Percentiles rank a stretch among this genome's conserved stretches.
Evolutionary conservation across 768 basidiomycete species (phyloP).

Genomic region (Suillus brevipes): DNA sequence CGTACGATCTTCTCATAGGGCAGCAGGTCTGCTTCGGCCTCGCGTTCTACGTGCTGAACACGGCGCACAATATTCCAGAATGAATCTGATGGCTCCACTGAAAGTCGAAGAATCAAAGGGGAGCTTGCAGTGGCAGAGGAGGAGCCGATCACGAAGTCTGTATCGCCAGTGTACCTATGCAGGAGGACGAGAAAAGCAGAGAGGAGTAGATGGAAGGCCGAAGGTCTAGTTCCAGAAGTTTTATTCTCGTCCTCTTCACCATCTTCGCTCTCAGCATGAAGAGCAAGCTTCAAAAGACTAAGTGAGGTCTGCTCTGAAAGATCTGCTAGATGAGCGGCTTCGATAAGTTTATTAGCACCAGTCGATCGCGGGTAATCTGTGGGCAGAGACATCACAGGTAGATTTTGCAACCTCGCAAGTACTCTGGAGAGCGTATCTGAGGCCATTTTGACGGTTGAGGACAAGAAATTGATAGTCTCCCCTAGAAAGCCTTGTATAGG

Average conservation of each 20-base stretch:
- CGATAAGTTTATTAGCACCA: conserved; percentile 74
- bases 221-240: conserved; percentile 48
- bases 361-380: conserved; percentile 93
- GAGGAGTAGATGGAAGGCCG: conserved; percentile 88
- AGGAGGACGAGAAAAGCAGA: conserved; percentile 91
- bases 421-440: conserved; percentile 49
- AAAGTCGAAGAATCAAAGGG: conserved; percentile 81
- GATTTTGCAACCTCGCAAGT: conserved; percentile 65
- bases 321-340: conserved; percentile 72
- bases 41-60: conserved; percentile 79
- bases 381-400: conserved; percentile 89
- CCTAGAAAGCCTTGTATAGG: too few relatives aligned
- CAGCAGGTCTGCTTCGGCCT: conserved; percentile 79
- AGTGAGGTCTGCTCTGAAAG: conserved; percentile 74
- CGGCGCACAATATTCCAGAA: conserved; percentile 88
- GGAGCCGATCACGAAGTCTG: conserved; percentile 87
- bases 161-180: conserved; percentile 95
- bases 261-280: conserved; percentile 62
- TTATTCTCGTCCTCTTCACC: conserved; percentile 50
- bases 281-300: conserved; percentile 79
- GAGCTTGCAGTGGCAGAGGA: conserved; percentile 74
- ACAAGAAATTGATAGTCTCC: neutral
- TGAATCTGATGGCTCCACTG: conserved; percentile 81
- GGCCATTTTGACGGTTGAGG: conserved; percentile 25
- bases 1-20: conserved; percentile 78